Base-by-base conservation (phyloP, 2,329 filamentous ascomycete species). In the Myrmaecium sp. region DNA sequence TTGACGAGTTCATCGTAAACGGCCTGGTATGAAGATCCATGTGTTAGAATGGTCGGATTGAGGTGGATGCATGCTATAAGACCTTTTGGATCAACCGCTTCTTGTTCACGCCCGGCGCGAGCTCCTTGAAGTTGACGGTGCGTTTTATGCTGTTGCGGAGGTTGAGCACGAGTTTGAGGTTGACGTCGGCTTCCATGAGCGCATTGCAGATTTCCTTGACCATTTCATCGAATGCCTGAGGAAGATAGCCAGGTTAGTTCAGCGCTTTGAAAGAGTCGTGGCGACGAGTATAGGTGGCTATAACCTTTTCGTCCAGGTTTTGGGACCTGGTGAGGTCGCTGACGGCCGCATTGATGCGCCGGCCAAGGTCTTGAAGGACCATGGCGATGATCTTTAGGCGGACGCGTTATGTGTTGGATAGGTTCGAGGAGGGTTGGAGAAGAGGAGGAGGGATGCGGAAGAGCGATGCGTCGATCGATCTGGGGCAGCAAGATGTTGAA, bases 321-420 rank as follows among this genome's bases (percentile, higher is more conserved):
- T 74, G 79, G 31, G 89, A 82, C 46, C 86, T 69, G 33, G 86
- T 93, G 45, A 95, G 67, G 60, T 94, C 86, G 36, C 74, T 78
- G 60, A 98, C 80, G 45, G 89, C 89, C 64, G 82, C 72, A 60
- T 94, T 95, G 56, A 98, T 95, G 60, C 89, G 89, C 65, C 86
- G 83, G 43, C 89, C 89, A 33, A 98, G 71, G 69, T 98, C 89
- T 73, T 93, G 84, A 49, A 98, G 78, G 67, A 98, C 89, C 89
- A 98, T 98, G 37, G 24, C 21, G 20, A n/a, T n/a, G n/a, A n/a
- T n/a, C n/a, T n/a, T n/a, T n/a, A n/a, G n/a, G n/a, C n/a, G n/a
- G n/a, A n/a, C n/a, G n/a, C n/a, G n/a, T n/a, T n/a, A n/a, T n/a
- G n/a, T n/a, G n/a, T n/a, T n/a, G n/a, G n/a, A n/a, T n/a, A n/a